Percentiles rank a stretch among this genome's conserved stretches.
These are phyloP conservation scores for Annona cherimola DNA, from an alignment of 164 flowering plant species.

Conservation along the genomic window DNA sequence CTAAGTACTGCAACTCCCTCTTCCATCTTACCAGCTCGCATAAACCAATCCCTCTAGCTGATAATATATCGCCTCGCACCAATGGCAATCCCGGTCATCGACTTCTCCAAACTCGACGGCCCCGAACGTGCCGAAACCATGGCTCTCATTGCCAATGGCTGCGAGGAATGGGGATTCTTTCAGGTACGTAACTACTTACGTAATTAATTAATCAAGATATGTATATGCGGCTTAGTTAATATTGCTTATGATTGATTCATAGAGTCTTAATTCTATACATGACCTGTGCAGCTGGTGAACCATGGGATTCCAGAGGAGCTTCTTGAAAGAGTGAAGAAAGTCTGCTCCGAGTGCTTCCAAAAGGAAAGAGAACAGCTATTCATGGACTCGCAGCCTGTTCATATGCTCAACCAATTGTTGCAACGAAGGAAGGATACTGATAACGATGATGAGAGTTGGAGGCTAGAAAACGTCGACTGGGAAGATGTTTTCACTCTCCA, in stretches of 20 bases:
- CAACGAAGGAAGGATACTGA: conserved; percentile 25
- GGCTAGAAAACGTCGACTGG: conserved; percentile 64
- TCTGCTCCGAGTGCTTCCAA: conserved; percentile 49
- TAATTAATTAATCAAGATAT: no score
- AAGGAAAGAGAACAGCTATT: conserved; percentile 64
- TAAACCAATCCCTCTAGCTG: not conserved
- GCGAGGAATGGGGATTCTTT: conserved; percentile 87
- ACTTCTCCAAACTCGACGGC: conserved; percentile 73
- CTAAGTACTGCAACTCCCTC: no score
- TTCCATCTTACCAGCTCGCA: no score
- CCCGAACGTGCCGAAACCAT: conserved; percentile 56
- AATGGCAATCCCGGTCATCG: conserved; percentile 89
- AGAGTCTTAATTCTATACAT: not conserved
- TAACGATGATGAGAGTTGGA: conserved; percentile 3
- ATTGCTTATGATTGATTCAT: no score
- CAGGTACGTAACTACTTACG: conserved; percentile 36
- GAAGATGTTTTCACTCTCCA: conserved; percentile 68
- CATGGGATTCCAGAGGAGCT: conserved; percentile 81
- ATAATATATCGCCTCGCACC: not conserved
- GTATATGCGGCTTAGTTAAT: no score
- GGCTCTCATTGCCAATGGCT: conserved; percentile 60
- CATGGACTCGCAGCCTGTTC: conserved; percentile 40
- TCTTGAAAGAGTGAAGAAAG: conserved; percentile 66
- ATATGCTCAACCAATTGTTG: conserved; percentile 46
- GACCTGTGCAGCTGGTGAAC: conserved; percentile 55